A percentile compares a stretch with the other conserved stretches of the same genome.
phyloP scores from a whole-genome alignment of 2,329 filamentous ascomycete genomes.

The Lachnellula hyalina region DNA sequence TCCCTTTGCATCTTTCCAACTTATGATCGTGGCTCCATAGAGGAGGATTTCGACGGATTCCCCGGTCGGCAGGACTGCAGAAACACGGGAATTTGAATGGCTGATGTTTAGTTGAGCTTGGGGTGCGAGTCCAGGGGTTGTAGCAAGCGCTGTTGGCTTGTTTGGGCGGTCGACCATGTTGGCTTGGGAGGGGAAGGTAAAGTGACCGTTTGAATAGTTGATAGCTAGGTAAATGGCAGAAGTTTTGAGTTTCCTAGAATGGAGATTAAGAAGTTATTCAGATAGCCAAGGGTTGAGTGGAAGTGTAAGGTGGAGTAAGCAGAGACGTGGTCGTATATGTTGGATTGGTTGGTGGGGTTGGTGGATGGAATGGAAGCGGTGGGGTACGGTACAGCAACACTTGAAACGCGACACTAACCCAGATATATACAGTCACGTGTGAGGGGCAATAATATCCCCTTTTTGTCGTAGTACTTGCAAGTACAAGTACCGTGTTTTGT shows the following conservation, averaged over 20 bases:
- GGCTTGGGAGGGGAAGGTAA: neutral
- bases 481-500: too few species aligned
- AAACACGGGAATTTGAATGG: slow-evolving; percentile 65
- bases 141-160: slow-evolving; percentile 71
- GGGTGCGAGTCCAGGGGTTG: slow-evolving; percentile 68
- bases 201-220: neutral
- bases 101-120: slow-evolving; percentile 71
- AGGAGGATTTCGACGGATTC: slow-evolving; percentile 82
- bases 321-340: neutral
- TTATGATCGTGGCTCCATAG: slow-evolving; percentile 87
- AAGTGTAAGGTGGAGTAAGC: neutral
- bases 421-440: neutral
- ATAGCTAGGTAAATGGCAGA: neutral
- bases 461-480: neutral
- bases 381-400: neutral
- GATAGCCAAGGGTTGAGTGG: neutral
- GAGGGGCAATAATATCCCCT: neutral
- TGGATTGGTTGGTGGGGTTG: neutral
- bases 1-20: slow-evolving; percentile 80
- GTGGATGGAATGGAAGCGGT: neutral
- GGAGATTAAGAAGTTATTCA: neutral
- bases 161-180: slow-evolving; percentile 74
- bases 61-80: slow-evolving; percentile 77
- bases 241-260: neutral
- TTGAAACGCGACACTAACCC: neutral